These are phyloP conservation scores for Ministeria vibrans DNA, from an alignment of 78 protist genomes.

Conservation along the genomic window DNA sequence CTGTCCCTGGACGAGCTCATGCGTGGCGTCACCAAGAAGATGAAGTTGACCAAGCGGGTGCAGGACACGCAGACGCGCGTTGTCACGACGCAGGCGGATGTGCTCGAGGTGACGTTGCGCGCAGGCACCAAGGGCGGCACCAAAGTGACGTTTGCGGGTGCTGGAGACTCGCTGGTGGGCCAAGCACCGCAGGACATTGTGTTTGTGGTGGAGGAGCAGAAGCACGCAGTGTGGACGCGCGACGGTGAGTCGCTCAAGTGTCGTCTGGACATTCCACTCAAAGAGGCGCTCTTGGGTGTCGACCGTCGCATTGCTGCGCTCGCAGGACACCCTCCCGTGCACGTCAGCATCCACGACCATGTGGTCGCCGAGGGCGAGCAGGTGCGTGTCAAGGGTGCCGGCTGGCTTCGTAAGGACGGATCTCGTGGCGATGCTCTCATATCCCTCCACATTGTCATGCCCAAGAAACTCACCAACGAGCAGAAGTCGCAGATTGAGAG, in stretches of 20 bases:
- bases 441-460: conserved; percentile 21
- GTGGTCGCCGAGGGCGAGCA: neutral
- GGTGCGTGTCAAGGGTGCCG: conserved; percentile 11
- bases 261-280: conserved; percentile 5
- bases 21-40: conserved; percentile 33
- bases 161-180: conserved; percentile 50
- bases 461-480: neutral
- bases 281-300: conserved; percentile 31
- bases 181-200: conserved; percentile 52
- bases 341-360: neutral
- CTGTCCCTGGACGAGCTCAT: conserved; percentile 37
- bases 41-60: conserved; percentile 36
- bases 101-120: conserved; percentile 30
- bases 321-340: neutral
- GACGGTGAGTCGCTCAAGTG: conserved; percentile 39
- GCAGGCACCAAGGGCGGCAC: conserved; percentile 74
- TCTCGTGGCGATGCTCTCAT: conserved; percentile 37
- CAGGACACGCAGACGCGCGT: conserved; percentile 15
- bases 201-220: conserved; percentile 58
- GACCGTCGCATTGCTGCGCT: neutral
- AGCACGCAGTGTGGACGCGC: conserved; percentile 48
- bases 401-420: conserved; percentile 41
- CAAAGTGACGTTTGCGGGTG: conserved; percentile 48
- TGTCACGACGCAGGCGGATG: neutral
- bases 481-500: conserved; percentile 7